These are phyloP conservation scores for Rhododendron kiyosumense DNA, from an alignment of 148 eudicot species.

Conservation along the genomic window DNA sequence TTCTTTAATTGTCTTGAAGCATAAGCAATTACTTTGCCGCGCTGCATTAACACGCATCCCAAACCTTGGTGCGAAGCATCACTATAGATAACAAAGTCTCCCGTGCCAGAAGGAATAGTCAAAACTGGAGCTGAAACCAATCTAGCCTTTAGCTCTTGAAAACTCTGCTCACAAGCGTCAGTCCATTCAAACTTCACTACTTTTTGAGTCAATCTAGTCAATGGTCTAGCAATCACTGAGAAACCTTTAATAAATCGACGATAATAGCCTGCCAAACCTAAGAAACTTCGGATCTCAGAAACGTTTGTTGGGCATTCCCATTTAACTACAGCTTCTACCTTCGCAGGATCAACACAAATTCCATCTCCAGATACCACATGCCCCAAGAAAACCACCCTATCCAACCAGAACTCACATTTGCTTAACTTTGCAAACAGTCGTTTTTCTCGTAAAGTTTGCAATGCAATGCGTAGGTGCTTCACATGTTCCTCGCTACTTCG, in stretches of 20 bases:
- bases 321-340: too few relatives aligned
- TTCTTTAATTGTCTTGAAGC: too few relatives aligned
- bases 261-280: not conserved
- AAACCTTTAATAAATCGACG: not conserved
- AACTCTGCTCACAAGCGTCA: not conserved
- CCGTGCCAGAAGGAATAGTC: not conserved
- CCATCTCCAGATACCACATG: not conserved
- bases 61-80: too few relatives aligned
- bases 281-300: not conserved
- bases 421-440: too few relatives aligned
- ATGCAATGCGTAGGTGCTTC: not conserved
- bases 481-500: not conserved
- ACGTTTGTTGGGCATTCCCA: not conserved
- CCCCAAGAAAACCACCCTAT: too few relatives aligned
- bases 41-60: too few relatives aligned
- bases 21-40: too few relatives aligned
- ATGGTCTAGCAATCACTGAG: not conserved
- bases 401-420: too few relatives aligned
- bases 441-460: not conserved
- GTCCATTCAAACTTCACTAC: not conserved
- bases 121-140: not conserved
- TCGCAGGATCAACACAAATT: too few relatives aligned
- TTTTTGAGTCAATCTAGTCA: not conserved
- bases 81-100: too few relatives aligned
- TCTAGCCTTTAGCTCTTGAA: not conserved